phyloP scores from a whole-genome alignment of 352 stramenopile species.

The Peronospora tabacina region DNA sequence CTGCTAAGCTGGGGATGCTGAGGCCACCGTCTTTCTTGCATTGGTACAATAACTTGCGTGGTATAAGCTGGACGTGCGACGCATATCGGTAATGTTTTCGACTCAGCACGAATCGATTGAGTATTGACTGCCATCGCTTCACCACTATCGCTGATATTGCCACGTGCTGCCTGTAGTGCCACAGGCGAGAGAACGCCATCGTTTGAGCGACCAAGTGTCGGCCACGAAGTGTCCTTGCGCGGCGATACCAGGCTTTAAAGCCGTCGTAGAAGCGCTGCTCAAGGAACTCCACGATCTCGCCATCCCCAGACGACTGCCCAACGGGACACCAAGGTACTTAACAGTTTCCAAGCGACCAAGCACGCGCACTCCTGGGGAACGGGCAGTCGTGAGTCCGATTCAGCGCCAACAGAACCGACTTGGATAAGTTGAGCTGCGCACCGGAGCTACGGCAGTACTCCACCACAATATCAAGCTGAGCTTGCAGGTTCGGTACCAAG shows the following conservation, averaged over 20 bases:
- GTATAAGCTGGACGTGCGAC: too few relatives aligned
- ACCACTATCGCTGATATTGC: background rate
- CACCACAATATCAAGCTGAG: too few relatives aligned
- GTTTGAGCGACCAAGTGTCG: too few relatives aligned
- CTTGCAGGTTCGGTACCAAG: background rate
- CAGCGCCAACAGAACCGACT: background rate
- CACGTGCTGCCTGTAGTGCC: background rate
- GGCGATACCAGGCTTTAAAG: background rate
- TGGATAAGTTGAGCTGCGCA: background rate
- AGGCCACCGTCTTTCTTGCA: too few relatives aligned
- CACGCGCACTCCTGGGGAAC: too few relatives aligned
- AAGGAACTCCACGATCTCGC: background rate
- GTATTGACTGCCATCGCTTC: background rate
- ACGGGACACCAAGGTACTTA: constrained; percentile 5
- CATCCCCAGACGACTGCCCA: background rate
- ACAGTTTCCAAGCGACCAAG: background rate
- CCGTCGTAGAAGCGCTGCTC: background rate
- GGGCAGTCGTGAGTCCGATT: background rate
- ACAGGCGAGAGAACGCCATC: too few relatives aligned
- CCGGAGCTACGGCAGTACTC: background rate
- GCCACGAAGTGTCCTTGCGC: too few relatives aligned
- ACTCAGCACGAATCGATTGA: background rate
- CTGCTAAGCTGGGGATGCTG: background rate
- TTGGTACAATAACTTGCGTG: too few relatives aligned
- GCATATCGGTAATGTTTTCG: too few relatives aligned